Evolutionary conservation across 495 filamentous ascomycete species (phyloP).

Genomic region (Podospora pseudopauciseta): DNA sequence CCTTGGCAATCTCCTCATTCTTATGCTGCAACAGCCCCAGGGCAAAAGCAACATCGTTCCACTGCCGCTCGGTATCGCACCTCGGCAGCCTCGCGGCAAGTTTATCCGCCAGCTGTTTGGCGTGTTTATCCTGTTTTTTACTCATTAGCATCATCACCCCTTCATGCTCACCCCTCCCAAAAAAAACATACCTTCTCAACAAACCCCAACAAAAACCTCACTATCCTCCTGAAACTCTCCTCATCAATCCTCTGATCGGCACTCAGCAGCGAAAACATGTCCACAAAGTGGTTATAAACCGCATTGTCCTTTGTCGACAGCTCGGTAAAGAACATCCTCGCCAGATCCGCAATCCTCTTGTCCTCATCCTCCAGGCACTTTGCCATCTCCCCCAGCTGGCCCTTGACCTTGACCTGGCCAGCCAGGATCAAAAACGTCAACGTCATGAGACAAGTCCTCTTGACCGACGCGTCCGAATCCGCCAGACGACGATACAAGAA

Average conservation of each 20-base stretch:
- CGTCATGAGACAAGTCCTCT: conserved; percentile 97
- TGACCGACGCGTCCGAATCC: conserved; percentile 83
- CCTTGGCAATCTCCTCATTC: conserved; percentile 92
- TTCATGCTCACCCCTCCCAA: background rate
- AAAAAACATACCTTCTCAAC: conserved; percentile 79
- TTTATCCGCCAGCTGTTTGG: conserved; percentile 91
- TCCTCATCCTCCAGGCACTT: conserved; percentile 96
- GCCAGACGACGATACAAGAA: conserved; percentile 93
- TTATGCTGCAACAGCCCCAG: conserved; percentile 88
- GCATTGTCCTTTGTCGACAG: conserved; percentile 97
- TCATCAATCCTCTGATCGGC: conserved; percentile 79
- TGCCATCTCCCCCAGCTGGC: conserved; percentile 98
- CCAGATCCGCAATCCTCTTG: conserved; percentile 86
- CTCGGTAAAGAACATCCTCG: conserved; percentile 98
- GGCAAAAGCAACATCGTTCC: conserved; percentile 94
- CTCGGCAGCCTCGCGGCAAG: conserved; percentile 80
- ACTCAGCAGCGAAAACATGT: conserved; percentile 94
- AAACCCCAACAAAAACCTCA: conserved; percentile 91
- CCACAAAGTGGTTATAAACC: conserved; percentile 98
- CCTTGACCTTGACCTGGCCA: conserved; percentile 99
- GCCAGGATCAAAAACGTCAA: conserved; percentile 96
- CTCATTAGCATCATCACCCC: background rate
- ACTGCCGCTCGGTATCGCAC: conserved; percentile 90
- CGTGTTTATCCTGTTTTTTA: conserved; percentile 80
- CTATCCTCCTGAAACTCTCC: conserved; percentile 73